Conservation (phyloP, 179 eudicot species). For the Corrigiola litoralis region DNA sequence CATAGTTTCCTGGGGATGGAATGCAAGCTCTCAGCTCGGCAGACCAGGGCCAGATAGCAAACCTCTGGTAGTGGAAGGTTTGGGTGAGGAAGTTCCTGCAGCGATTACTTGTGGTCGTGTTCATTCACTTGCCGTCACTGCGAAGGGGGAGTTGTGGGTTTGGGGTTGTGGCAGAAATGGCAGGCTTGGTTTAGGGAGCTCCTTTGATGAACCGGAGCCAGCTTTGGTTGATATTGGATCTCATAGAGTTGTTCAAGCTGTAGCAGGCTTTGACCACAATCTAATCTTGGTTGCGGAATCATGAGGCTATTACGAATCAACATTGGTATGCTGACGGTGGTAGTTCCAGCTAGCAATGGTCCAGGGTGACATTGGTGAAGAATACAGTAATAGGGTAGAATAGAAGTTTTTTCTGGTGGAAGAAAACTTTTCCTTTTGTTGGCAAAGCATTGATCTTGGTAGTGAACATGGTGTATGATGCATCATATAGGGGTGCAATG, state of each 20-base stretch:
- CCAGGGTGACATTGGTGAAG: no score
- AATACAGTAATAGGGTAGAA: no score
- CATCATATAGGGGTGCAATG: no score
- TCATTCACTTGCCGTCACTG: constrained; percentile 71
- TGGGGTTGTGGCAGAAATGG: constrained; percentile 99
- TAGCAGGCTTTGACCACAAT: constrained; percentile 85
- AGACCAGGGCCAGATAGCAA: constrained; percentile 58
- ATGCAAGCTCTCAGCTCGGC: constrained; percentile 76
- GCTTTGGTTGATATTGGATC: constrained; percentile 55
- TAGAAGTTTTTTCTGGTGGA: no score
- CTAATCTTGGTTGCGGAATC: constrained; percentile 57
- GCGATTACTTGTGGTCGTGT: constrained; percentile 74
- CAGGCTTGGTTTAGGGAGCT: constrained; percentile 88
- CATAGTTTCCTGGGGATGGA: constrained; percentile 94
- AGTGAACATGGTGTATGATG: no score
- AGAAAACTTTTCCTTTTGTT: no score
- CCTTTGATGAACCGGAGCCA: constrained; percentile 76
- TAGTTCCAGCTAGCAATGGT: not conserved
- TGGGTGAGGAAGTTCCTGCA: constrained; percentile 42
- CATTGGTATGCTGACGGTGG: not conserved
- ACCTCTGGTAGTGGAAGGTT: constrained; percentile 50
- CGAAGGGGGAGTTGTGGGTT: constrained; percentile 54
- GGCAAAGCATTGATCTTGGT: no score
- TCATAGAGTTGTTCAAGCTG: constrained; percentile 69
- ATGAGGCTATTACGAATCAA: constrained; percentile 25